phyloP scores from a whole-genome alignment of 1,284 basidiomycete species.

The Marasmius fiardii region DNA sequence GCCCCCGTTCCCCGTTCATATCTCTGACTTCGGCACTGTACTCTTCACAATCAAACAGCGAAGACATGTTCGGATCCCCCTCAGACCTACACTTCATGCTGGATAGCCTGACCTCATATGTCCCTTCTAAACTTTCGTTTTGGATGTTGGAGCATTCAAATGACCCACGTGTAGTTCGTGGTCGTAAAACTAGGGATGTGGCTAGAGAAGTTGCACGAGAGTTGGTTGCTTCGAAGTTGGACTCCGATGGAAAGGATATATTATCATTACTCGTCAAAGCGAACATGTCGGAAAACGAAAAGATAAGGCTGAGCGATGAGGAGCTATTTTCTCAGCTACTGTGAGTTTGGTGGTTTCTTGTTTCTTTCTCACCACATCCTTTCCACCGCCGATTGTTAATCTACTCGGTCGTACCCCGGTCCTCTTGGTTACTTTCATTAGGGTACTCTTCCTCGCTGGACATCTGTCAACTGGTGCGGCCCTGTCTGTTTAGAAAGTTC shows the following conservation, averaged over 20 bases:
- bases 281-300: conserved; percentile 43
- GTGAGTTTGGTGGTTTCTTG: conserved; percentile 21
- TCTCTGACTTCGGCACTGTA: too few relatives aligned
- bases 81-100: not conserved
- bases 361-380: not conserved
- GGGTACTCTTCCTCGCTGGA: conserved; percentile 37
- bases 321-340: conserved; percentile 56
- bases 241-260: too few relatives aligned
- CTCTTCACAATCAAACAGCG: conserved; percentile 22
- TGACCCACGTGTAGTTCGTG: conserved; percentile 31
- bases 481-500: too few relatives aligned
- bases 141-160: conserved; percentile 25
- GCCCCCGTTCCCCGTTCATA: too few relatives aligned
- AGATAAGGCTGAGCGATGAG: conserved; percentile 40
- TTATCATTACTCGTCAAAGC: conserved; percentile 51
- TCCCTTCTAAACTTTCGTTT: not conserved
- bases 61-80: conserved; percentile 15
- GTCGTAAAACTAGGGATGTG: conserved; percentile 31
- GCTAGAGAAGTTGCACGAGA: conserved; percentile 38
- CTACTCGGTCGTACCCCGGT: too few relatives aligned
- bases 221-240: conserved; percentile 37
- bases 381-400: too few relatives aligned
- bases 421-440: too few relatives aligned
- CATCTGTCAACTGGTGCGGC: conserved; percentile 54
- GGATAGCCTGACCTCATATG: not conserved